phyloP scores from a whole-genome alignment of 257 asterid genomes.

The Salvia miltiorrhiza region DNA sequence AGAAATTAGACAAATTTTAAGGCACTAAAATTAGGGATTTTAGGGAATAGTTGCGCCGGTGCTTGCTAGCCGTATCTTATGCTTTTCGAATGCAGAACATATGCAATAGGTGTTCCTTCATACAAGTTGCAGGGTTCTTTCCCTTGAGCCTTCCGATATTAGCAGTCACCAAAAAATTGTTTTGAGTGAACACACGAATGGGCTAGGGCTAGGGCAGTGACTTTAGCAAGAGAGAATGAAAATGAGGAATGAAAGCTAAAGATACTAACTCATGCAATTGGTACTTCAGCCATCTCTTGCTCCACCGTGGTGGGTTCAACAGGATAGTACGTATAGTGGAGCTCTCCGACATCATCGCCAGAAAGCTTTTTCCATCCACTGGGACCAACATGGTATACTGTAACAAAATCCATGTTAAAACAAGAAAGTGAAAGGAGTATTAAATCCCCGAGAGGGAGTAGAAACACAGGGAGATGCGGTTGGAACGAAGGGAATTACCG shows the following conservation, averaged over 20 bases:
- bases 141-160: background rate
- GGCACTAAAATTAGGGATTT: too few species aligned
- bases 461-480: background rate
- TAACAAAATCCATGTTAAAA: constrained; percentile 18
- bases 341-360: constrained; percentile 94
- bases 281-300: constrained; percentile 74
- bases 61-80: too few species aligned
- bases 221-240: background rate
- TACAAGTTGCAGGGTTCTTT: background rate
- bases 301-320: constrained; percentile 66
- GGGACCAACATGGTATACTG: constrained; percentile 88
- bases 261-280: constrained; percentile 38
- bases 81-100: background rate
- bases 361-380: constrained; percentile 86
- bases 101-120: background rate
- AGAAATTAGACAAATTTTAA: too few species aligned
- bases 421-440: background rate
- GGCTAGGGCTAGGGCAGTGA: background rate
- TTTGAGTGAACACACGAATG: background rate
- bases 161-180: background rate
- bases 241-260: constrained; percentile 7
- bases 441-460: background rate
- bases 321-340: constrained; percentile 70
- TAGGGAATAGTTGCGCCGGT: too few species aligned
- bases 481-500: constrained; percentile 36